Base-by-base conservation (phyloP, 495 filamentous ascomycete species). In the Talaromyces thailandensis region DNA sequence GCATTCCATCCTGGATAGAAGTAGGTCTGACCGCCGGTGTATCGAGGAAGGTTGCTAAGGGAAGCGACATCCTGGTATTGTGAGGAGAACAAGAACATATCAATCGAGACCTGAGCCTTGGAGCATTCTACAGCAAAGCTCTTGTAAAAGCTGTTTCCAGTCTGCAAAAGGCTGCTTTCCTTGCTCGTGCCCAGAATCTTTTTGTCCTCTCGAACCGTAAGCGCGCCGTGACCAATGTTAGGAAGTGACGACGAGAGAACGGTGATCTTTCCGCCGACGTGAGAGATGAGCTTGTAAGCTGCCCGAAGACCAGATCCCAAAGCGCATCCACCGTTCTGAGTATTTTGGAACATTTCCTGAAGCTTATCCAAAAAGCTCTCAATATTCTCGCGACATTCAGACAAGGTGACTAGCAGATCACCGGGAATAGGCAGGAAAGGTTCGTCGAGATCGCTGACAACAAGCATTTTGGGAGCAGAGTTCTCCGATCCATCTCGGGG, bases 1-100 rank as follows among this genome's bases (percentile, higher is more conserved):
- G 95, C 94, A 68, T 95, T 96, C 92, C 94, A 98, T 28, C 92
- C 95, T 18, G 95, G 94, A 67, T 98, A 98, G 79, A 96, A 97
- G 79, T 92, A 98, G 3, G 94, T 98, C 70, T 98, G 95, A 16
- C 94, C 94, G 75, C 94, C 94, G 26, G 94, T 98, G 68, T 97
- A 98, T 66, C 94, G 80, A 43, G 94, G 94, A 11, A 98, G 77
- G 72, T 96, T 96, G 77, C 91, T 96, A 45, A 98, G 80, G 43
- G 92, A 94, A 14, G 94, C 94, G 21, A 98, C 95, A 68, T 98
- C 94, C 70, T 97, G 94, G 72, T 98, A 98, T 68, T 93, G 89
- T 11, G 92, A 92, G 3, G 91, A 93, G 81, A 98, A 98, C 52
- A 98, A 82, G 79, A 98, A 98, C 94, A 98, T 98, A 74, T 98